Percentiles rank a stretch among this genome's conserved stretches.
Conservation (phyloP, 73 alveolate species). For the Symbiodinium pilosum region DNA sequence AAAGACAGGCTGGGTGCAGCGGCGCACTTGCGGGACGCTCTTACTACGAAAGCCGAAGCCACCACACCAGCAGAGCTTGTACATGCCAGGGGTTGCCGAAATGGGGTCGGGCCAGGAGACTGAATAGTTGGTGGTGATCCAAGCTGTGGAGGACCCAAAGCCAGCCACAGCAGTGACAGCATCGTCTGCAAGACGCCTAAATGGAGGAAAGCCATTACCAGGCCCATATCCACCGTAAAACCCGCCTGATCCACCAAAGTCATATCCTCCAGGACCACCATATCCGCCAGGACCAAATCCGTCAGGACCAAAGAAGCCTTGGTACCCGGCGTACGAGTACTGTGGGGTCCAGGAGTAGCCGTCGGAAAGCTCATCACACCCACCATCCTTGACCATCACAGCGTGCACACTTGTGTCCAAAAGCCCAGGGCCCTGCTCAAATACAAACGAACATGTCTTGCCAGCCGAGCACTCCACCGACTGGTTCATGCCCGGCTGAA, state of each 20-base stretch:
- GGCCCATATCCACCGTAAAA: not conserved
- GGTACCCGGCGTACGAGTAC: not conserved
- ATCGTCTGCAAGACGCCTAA: constrained; percentile 5
- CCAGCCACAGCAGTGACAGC: not conserved
- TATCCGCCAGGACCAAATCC: not conserved
- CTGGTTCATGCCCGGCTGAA: constrained; percentile 25
- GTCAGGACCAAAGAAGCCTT: not conserved
- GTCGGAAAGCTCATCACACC: not conserved
- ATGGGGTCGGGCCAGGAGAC: not conserved
- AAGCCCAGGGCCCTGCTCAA: not conserved
- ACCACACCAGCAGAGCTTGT: constrained; percentile 86
- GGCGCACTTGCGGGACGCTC: not conserved
- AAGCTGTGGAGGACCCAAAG: not conserved
- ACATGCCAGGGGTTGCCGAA: not conserved
- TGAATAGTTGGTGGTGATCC: constrained; percentile 1
- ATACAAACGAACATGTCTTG: not conserved
- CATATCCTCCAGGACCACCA: not conserved
- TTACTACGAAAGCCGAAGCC: not conserved
- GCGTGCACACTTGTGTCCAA: not conserved
- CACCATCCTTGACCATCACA: not conserved
- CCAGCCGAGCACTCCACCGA: constrained; percentile 16
- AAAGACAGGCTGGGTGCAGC: not conserved
- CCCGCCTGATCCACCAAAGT: not conserved
- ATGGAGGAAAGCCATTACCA: not conserved
- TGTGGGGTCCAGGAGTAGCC: not conserved